Conservation (phyloP, 2,329 filamentous ascomycete species). For the Alternaria gansuensis region DNA sequence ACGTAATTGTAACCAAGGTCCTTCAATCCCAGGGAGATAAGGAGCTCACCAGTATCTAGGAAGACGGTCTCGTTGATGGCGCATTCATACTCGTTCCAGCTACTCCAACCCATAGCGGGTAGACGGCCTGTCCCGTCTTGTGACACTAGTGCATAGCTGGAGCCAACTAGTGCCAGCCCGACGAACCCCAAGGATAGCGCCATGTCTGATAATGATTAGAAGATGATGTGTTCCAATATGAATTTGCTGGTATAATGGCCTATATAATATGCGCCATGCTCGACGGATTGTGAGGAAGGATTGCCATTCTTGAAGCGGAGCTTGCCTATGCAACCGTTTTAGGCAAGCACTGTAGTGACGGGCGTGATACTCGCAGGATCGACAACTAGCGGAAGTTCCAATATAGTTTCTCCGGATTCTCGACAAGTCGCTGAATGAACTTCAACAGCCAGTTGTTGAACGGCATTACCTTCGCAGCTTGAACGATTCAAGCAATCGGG, state of each 20-base stretch:
- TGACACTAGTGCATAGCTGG: conserved; percentile 16
- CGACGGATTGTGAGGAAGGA: background rate
- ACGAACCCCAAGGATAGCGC: conserved; percentile 1
- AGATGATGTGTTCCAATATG: background rate
- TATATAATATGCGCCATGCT: background rate
- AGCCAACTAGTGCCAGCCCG: conserved; percentile 2
- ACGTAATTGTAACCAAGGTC: conserved; percentile 56
- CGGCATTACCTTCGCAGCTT: background rate
- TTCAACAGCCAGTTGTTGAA: background rate
- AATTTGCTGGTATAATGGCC: background rate
- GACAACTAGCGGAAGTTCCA: background rate
- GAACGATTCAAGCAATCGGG: background rate
- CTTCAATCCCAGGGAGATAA: conserved; percentile 33
- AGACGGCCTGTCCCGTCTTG: conserved; percentile 30
- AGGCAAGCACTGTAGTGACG: conserved; percentile 1
- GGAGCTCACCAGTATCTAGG: conserved; percentile 25
- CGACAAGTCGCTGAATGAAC: background rate
- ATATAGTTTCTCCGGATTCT: conserved; percentile 2
- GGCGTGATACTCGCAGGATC: conserved; percentile 2
- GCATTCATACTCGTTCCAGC: conserved; percentile 37
- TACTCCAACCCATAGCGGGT: conserved; percentile 38
- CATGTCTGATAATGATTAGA: conserved; percentile 3
- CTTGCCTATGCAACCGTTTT: background rate
- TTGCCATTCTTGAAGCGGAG: conserved; percentile 5
- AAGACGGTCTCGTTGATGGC: conserved; percentile 36